Evolutionary conservation across 2,329 filamentous ascomycete genomes (phyloP).

Genomic region (Ceratocystis albifundus): DNA sequence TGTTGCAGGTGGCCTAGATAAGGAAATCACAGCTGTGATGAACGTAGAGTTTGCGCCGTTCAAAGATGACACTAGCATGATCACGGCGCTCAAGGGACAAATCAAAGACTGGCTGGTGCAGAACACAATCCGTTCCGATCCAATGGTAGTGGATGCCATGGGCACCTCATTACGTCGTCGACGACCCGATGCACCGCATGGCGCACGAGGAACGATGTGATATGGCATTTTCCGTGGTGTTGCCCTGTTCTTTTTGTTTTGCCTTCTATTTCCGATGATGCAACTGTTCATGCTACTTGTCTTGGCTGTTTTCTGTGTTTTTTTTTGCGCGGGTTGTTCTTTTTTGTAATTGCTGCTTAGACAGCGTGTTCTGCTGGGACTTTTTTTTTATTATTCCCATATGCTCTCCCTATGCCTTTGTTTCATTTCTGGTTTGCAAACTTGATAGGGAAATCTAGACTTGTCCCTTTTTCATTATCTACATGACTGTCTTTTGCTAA

Average conservation of each 20-base stretch:
- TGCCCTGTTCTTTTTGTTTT: neutral
- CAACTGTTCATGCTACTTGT: neutral
- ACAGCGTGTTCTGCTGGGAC: neutral
- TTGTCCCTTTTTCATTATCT: neutral
- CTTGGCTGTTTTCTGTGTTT: neutral
- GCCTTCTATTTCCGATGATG: conserved; percentile 6
- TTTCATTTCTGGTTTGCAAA: neutral
- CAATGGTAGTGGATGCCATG: conserved; percentile 71
- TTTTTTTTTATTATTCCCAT: neutral
- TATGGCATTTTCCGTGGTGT: neutral
- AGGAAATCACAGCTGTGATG: conserved; percentile 59
- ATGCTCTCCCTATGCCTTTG: neutral
- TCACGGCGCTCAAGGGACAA: conserved; percentile 45
- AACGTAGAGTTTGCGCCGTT: conserved; percentile 74
- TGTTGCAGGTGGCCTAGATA: conserved; percentile 48
- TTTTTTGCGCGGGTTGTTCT: neutral
- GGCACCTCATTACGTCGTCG: conserved; percentile 53
- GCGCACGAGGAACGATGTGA: conserved; percentile 38
- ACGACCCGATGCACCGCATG: conserved; percentile 50
- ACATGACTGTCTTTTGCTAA: neutral
- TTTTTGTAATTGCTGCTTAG: neutral
- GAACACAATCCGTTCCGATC: conserved; percentile 68
- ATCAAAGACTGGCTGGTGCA: conserved; percentile 81
- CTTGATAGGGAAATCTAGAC: neutral
- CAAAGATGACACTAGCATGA: conserved; percentile 53